Evolutionary conservation across 2,329 filamentous ascomycete species (phyloP), one percentile per base, ranked within the genome.

Genomic region (Fusarium caatingaense): DNA sequence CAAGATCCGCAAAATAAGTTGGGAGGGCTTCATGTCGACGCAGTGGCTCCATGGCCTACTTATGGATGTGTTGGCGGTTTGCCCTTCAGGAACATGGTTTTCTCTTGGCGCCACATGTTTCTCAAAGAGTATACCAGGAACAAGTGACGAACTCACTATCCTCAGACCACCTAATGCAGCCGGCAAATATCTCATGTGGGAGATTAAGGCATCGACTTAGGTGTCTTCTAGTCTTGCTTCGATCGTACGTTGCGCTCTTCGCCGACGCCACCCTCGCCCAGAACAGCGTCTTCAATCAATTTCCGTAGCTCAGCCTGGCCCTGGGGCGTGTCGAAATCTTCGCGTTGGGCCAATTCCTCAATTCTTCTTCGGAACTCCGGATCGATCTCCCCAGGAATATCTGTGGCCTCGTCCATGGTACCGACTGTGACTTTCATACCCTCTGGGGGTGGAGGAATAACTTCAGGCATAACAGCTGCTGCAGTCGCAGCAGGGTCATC

Each of bases 291-390:
- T 70, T 91, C 88, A 8, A 99, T 89, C 64, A 99, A 82, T 71
- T 88, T 86, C 64, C 94, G 87, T 75, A 99, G 81, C 76, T 94
- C 89, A 23, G 86, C 87, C 80, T 99, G 96, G 6, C 92, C 93
- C 64, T 91, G 89, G 56, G 93, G 90, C 8, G 89, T 91, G 73
- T 95, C 85, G 75, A 98, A 97, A 76, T 98, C 94, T 25, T 92
- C 90, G 42, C 93, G 86, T 37, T 91, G 87, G 4, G 96, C 94
- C 64, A 99, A 82, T 80, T 97, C 92, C 76, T 98, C 94, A 76
- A 99, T 98, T 56, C 93, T 87, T 71, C 91, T 86, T 76, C 91
- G 89, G 72, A 99, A 93, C 72, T 94, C 94, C 2, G 93, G 89
- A 77, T 98, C 94, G 11, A 91, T 88, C 61, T 90, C 89, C 41